A percentile compares a stretch with the other conserved stretches of the same genome.
These are phyloP conservation scores for Sclerotinia minor DNA, from an alignment of 2,329 filamentous ascomycete species.

Conservation along the genomic window DNA sequence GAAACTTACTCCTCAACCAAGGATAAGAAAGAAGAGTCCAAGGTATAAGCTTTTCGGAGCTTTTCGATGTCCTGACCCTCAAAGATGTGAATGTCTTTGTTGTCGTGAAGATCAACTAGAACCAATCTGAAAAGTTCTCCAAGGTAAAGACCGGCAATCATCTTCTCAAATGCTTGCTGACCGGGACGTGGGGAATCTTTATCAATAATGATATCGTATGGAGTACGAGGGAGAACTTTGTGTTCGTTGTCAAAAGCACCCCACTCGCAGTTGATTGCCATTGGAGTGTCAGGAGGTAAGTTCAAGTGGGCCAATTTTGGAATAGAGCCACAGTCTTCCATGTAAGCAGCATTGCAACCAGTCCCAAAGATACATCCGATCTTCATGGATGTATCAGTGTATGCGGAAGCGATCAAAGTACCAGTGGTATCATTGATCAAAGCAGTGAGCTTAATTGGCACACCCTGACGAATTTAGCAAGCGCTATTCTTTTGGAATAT, in stretches of 20 bases:
- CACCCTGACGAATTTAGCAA: slow-evolving; percentile 56
- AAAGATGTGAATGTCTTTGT: slow-evolving; percentile 74
- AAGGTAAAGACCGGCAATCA: slow-evolving; percentile 92
- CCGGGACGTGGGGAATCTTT: slow-evolving; percentile 88
- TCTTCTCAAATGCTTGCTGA: slow-evolving; percentile 96
- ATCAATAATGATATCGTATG: slow-evolving; percentile 85
- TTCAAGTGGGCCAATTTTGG: slow-evolving; percentile 93
- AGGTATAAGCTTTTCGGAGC: slow-evolving; percentile 81
- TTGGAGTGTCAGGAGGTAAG: slow-evolving; percentile 76
- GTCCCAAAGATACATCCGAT: slow-evolving; percentile 99
- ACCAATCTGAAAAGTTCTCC: slow-evolving; percentile 93
- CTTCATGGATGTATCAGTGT: slow-evolving; percentile 90
- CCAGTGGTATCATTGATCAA: slow-evolving; percentile 98
- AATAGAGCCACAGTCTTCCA: slow-evolving; percentile 88
- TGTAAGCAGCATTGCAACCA: slow-evolving; percentile 97
- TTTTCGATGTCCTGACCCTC: slow-evolving; percentile 76
- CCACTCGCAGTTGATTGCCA: slow-evolving; percentile 98
- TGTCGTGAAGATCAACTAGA: slow-evolving; percentile 81
- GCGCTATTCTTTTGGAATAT: neutral
- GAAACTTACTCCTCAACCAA: slow-evolving; percentile 76
- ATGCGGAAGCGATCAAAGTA: slow-evolving; percentile 92
- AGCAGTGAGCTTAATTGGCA: slow-evolving; percentile 89
- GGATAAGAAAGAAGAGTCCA: slow-evolving; percentile 92
- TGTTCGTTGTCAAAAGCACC: slow-evolving; percentile 96
- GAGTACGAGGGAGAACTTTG: slow-evolving; percentile 79